Evolutionary conservation across 257 asterid genomes (phyloP), one percentile per base, ranked within the genome.

Genomic region (Asclepias syriaca): DNA sequence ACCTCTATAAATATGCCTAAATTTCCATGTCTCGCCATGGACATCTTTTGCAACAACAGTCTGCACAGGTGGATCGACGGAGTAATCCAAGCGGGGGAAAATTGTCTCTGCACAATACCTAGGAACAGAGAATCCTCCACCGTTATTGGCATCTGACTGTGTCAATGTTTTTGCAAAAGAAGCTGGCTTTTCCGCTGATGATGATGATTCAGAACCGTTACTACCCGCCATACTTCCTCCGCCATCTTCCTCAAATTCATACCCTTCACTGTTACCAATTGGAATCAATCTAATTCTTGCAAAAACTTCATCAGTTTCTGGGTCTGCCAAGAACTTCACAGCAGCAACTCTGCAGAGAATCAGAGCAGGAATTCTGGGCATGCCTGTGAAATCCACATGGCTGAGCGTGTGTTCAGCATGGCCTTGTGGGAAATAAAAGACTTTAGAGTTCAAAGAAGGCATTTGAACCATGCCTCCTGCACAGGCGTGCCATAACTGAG

Each of bases 401-500:
- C 63, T 55, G 37, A 84, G 84, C 0, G 95, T 74, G 46, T 88
- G 95, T 75, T 88, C 95, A 2, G 89, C 89, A 46, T 88, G 95
- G 4, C 95, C 95, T 77, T 88, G 95, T 0, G 92, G 89, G 65
- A 88, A 88, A 75, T 86, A 88, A 73, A 73, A 82, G 18, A 88
- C 84, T 58, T 74, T 82, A 10, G 89, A 80, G 85, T 86, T 83
- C 71, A 80, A 82, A 19, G 55, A 12, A 63, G 91, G 95, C 82
- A 84, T 80, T 58, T 86, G 87, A 24, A 88, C 92, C 91, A 84
- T 88, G 10, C 84, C 85, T 22, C 95, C 95, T 0, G 95, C 95
- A 68, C 92, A 88, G 8, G 92, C 95, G 49, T 88, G 92, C 95
- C 95, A 88, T 48, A 88, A 77, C 85, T 88, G 89, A 22, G 90